Conservation (phyloP, 129 eudicot species). For the Chrysanthemum makinoi region DNA sequence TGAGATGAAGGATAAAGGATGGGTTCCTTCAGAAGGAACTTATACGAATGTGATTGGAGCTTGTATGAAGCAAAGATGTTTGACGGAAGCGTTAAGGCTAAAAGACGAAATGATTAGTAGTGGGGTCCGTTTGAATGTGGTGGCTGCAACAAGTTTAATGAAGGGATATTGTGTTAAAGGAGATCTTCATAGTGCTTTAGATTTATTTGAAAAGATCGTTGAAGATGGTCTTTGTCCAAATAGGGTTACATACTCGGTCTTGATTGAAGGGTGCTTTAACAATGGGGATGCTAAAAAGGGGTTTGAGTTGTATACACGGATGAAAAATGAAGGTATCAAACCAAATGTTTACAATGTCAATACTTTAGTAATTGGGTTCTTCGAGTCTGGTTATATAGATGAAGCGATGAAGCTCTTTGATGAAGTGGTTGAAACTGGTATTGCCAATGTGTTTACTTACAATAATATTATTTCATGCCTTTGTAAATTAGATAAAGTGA, state of each 20-base stretch:
- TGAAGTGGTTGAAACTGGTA: conserved; percentile 58
- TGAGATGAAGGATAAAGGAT: conserved; percentile 80
- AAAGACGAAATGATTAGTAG: conserved; percentile 70
- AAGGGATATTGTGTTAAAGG: conserved; percentile 74
- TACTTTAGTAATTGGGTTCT: conserved; percentile 53
- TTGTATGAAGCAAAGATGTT: conserved; percentile 57
- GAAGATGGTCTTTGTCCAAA: conserved; percentile 69
- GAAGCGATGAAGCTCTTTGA: conserved; percentile 54
- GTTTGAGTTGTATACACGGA: conserved; percentile 45
- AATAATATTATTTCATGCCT: conserved; percentile 54
- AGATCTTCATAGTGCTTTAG: conserved; percentile 56
- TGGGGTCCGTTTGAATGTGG: conserved; percentile 58
- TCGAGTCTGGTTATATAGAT: conserved; percentile 33
- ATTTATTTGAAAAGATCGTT: conserved; percentile 52
- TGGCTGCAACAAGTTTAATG: conserved; percentile 82
- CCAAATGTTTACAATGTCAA: conserved; percentile 59
- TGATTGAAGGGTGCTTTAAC: conserved; percentile 66
- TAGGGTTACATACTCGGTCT: conserved; percentile 68
- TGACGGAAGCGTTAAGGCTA: conserved; percentile 57
- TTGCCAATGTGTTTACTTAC: conserved; percentile 62
- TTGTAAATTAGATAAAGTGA: conserved; percentile 46
- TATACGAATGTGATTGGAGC: conserved; percentile 63
- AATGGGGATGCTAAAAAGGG: conserved; percentile 58
- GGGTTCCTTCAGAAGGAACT: conserved; percentile 66
- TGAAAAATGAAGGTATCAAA: conserved; percentile 59